Conservation (phyloP, 2,329 filamentous ascomycete genomes). For the Hypomyces rosellus region DNA sequence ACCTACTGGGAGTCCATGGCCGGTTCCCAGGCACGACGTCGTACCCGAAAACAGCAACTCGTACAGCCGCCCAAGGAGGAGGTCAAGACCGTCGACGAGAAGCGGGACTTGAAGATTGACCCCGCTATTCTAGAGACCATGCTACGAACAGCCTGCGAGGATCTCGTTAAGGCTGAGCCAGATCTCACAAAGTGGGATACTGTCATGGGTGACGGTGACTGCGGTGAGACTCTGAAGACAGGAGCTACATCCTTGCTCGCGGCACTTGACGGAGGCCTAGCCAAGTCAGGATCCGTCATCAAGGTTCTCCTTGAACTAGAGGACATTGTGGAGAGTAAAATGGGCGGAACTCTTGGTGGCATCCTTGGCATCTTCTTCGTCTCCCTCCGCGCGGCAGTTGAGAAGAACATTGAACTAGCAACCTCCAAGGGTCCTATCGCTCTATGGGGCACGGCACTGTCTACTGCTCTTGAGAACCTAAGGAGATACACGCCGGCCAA, state of each 20-base stretch:
- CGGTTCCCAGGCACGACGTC: conserved; percentile 35
- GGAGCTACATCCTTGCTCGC: conserved; percentile 45
- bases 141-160: conserved; percentile 47
- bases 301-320: conserved; percentile 43
- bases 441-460: conserved; percentile 39
- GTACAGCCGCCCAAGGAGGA: conserved; percentile 31
- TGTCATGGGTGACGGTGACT: conserved; percentile 60
- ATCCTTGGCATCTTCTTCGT: conserved; percentile 51
- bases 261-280: conserved; percentile 36
- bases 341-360: conserved; percentile 48
- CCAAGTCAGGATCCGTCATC: conserved; percentile 38
- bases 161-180: conserved; percentile 52
- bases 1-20: conserved; percentile 48
- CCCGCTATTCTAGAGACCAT: conserved; percentile 45
- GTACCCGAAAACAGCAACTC: conserved; percentile 37
- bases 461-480: conserved; percentile 40
- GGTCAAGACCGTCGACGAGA: conserved; percentile 30
- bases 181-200: conserved; percentile 59
- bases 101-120: conserved; percentile 44
- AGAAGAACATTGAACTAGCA: conserved; percentile 27
- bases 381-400: conserved; percentile 37
- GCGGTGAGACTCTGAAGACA: conserved; percentile 54
- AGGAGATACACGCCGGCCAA: conserved; percentile 48
- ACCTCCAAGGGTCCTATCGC: conserved; percentile 26
- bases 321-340: conserved; percentile 49